Percentiles rank a stretch among this genome's conserved stretches.
These are phyloP conservation scores for Ceratocystiopsis brevicomis DNA, from an alignment of 2,329 filamentous ascomycete genomes.

Conservation along the genomic window DNA sequence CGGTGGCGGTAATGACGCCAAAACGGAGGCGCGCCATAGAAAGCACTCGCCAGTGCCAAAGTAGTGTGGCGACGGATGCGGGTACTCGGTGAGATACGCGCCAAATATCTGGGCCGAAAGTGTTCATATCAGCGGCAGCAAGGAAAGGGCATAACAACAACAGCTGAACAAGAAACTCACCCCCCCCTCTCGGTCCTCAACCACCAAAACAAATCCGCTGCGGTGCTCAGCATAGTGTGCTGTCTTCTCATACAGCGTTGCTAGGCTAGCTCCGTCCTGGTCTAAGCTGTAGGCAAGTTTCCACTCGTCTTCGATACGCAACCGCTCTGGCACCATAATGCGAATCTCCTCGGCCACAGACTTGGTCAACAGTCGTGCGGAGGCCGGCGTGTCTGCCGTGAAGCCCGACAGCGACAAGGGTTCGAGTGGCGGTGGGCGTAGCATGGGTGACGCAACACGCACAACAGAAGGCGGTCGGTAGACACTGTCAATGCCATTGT, in stretches of 20 bases:
- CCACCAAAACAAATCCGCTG: constrained; percentile 77
- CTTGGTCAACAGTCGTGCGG: constrained; percentile 47
- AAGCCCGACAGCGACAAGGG: constrained; percentile 56
- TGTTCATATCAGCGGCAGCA: neutral
- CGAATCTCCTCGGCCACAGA: constrained; percentile 83
- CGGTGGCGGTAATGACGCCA: constrained; percentile 49
- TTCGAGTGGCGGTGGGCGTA: constrained; percentile 75
- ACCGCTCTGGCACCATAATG: constrained; percentile 64
- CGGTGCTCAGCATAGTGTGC: constrained; percentile 46
- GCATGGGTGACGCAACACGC: constrained; percentile 49
- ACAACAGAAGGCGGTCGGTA: constrained; percentile 23
- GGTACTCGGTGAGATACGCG: constrained; percentile 80
- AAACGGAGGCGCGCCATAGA: constrained; percentile 58
- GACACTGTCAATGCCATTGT: constrained; percentile 8
- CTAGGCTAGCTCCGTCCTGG: constrained; percentile 73
- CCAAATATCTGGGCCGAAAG: constrained; percentile 52
- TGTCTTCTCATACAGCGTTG: constrained; percentile 69
- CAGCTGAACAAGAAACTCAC: constrained; percentile 28
- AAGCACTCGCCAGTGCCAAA: constrained; percentile 96
- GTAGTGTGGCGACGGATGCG: constrained; percentile 65
- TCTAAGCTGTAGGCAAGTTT: constrained; percentile 73
- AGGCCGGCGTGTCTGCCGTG: constrained; percentile 35
- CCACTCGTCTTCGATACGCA: constrained; percentile 82
- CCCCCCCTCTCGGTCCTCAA: constrained; percentile 57
- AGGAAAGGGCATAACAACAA: no score